phyloP scores from a whole-genome alignment of 2,329 filamentous ascomycete genomes.

The Colletotrichum sojae region DNA sequence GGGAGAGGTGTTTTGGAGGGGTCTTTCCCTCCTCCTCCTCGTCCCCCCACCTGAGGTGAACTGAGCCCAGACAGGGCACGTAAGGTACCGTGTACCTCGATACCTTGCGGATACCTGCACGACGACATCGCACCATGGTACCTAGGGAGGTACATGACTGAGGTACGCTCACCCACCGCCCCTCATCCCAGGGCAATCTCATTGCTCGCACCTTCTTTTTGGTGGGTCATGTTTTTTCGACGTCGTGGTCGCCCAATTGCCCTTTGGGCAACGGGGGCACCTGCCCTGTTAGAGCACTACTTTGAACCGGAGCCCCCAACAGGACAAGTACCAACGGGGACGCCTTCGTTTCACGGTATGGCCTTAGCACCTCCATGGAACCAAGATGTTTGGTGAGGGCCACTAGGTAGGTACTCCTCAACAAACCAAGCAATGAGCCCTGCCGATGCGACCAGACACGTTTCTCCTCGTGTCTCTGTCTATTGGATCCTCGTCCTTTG shows the following conservation, averaged over 20 bases:
- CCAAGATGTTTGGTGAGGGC: slow-evolving; percentile 36
- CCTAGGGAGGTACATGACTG: not conserved
- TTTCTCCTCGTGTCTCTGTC: slow-evolving; percentile 28
- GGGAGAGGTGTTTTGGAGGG: slow-evolving; percentile 39
- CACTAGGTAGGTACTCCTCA: slow-evolving; percentile 25
- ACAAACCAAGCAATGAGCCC: slow-evolving; percentile 37
- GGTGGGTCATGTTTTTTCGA: slow-evolving; percentile 11
- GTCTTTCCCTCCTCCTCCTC: slow-evolving; percentile 38
- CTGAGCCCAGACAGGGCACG: not conserved
- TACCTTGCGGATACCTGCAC: slow-evolving; percentile 22
- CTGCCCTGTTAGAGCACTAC: slow-evolving; percentile 37
- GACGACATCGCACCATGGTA: slow-evolving; percentile 3
- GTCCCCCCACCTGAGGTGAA: slow-evolving; percentile 38
- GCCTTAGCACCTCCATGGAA: slow-evolving; percentile 28
- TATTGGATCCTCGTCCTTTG: slow-evolving; percentile 33
- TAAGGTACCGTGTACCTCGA: not conserved
- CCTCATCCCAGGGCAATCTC: not conserved
- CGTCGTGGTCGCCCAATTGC: slow-evolving; percentile 20
- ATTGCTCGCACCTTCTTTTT: slow-evolving; percentile 34
- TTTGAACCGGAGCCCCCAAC: slow-evolving; percentile 19
- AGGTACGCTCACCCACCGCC: slow-evolving; percentile 8
- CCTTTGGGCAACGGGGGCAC: slow-evolving; percentile 25
- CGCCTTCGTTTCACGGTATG: slow-evolving; percentile 34
- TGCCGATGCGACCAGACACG: slow-evolving; percentile 34
- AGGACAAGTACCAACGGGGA: slow-evolving; percentile 21